Conservation (phyloP, 352 stramenopile genomes). For the Albugo laibachii region DNA sequence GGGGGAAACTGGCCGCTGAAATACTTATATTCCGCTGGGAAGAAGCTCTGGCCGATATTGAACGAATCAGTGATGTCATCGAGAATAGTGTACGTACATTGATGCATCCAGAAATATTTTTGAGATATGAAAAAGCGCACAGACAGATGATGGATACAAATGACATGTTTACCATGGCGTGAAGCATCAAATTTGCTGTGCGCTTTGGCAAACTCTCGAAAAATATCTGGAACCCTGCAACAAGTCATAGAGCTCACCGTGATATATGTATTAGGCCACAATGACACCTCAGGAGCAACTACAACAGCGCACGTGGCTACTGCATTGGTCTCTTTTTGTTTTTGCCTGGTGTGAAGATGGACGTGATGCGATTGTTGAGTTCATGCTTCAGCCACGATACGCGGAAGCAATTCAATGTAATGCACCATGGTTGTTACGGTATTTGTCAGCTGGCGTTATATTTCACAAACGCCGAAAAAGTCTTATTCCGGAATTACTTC, state of each 20-base stretch:
- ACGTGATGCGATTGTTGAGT: slow-evolving; percentile 91
- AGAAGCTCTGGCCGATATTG: slow-evolving; percentile 85
- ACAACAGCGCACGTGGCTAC: slow-evolving; percentile 93
- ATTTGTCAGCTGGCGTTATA: slow-evolving; percentile 94
- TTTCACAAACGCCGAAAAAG: slow-evolving; percentile 89
- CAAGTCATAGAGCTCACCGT: not conserved
- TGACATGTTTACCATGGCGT: too few species aligned
- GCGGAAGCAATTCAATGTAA: slow-evolving; percentile 98
- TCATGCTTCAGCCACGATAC: slow-evolving; percentile 85
- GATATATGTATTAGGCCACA: slow-evolving; percentile 15
- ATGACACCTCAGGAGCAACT: slow-evolving; percentile 85
- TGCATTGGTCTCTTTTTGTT: slow-evolving; percentile 97
- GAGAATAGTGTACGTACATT: slow-evolving; percentile 68
- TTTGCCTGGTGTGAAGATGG: slow-evolving; percentile 85
- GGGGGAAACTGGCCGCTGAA: slow-evolving; percentile 91
- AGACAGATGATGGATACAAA: too few species aligned
- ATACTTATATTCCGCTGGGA: slow-evolving; percentile 95
- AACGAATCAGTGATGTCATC: slow-evolving; percentile 87
- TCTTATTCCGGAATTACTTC: slow-evolving; percentile 90
- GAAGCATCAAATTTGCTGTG: slow-evolving; percentile 3
- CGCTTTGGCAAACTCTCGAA: not conserved
- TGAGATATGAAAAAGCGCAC: too few species aligned
- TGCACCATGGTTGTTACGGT: slow-evolving; percentile 92
- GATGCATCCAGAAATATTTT: too few species aligned
- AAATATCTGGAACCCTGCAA: not conserved